These are phyloP conservation scores for Penicillium malachiteum DNA, from an alignment of 495 filamentous ascomycete species.

Conservation along the genomic window DNA sequence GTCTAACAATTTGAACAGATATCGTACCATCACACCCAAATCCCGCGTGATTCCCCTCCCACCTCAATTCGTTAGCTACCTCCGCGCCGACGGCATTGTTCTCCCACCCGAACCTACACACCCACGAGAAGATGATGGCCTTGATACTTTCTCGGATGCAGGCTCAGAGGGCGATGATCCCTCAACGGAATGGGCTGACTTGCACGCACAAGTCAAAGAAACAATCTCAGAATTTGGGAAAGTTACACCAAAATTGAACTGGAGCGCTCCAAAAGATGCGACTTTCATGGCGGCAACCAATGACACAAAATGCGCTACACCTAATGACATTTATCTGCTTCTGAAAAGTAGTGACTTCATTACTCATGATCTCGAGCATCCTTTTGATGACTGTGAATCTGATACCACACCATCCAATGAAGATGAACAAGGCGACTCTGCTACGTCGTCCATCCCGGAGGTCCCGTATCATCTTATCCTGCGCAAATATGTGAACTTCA, in stretches of 20 bases:
- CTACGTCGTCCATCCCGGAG: conserved; percentile 21
- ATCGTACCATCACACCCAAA: conserved; percentile 79
- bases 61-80: conserved; percentile 73
- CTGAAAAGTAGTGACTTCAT: conserved; percentile 92
- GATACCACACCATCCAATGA: conserved; percentile 20
- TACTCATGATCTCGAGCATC: conserved; percentile 89
- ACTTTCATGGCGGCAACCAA: conserved; percentile 93
- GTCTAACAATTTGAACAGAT: conserved; percentile 42
- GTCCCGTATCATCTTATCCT: conserved; percentile 73
- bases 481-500: conserved; percentile 80
- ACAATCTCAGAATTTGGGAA: conserved; percentile 78
- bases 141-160: conserved; percentile 39
- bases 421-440: background rate
- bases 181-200: conserved; percentile 60
- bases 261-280: conserved; percentile 95
- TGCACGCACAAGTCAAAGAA: conserved; percentile 71
- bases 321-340: conserved; percentile 90
- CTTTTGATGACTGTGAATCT: conserved; percentile 75
- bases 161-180: conserved; percentile 55
- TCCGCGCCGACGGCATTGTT: conserved; percentile 89
- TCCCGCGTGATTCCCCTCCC: conserved; percentile 78
- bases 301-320: conserved; percentile 78
- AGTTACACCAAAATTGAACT: conserved; percentile 91
- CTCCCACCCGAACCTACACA: conserved; percentile 58
- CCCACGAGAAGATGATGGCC: conserved; percentile 36